Conservation (phyloP, 2,329 filamentous ascomycete genomes). For the Akanthomyces lecanii region DNA sequence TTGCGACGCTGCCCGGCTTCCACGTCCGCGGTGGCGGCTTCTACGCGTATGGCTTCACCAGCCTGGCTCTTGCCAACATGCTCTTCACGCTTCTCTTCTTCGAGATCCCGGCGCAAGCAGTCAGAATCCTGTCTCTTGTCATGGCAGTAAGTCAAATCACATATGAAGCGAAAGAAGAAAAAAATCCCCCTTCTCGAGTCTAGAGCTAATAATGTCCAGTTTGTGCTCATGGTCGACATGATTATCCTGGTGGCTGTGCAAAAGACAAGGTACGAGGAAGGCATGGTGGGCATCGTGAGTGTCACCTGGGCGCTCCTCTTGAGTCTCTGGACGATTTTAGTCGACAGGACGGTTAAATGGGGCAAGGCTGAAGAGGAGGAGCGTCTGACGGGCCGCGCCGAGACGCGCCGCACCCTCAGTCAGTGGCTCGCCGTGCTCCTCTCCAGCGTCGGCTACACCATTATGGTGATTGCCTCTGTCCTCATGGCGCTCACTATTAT, state of each 20-base stretch:
- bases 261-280: slow-evolving; percentile 74
- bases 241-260: slow-evolving; percentile 75
- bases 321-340: slow-evolving; percentile 71
- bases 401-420: slow-evolving; percentile 73
- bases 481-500: slow-evolving; percentile 77
- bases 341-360: slow-evolving; percentile 81
- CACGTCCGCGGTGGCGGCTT: slow-evolving; percentile 88
- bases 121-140: slow-evolving; percentile 67
- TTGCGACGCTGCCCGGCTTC: slow-evolving; percentile 84
- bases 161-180: background rate
- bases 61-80: slow-evolving; percentile 71
- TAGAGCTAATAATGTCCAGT: slow-evolving; percentile 21
- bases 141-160: slow-evolving; percentile 42
- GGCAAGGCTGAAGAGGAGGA: slow-evolving; percentile 92
- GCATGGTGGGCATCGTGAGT: slow-evolving; percentile 84
- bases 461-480: slow-evolving; percentile 64
- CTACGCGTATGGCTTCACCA: slow-evolving; percentile 80
- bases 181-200: background rate
- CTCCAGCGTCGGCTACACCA: slow-evolving; percentile 65
- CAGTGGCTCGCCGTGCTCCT: slow-evolving; percentile 82
- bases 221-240: slow-evolving; percentile 54
- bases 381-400: slow-evolving; percentile 80
- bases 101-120: slow-evolving; percentile 71
- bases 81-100: slow-evolving; percentile 82
- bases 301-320: slow-evolving; percentile 78